These are phyloP conservation scores for Monosporascus sp. DNA, from an alignment of 2,329 filamentous ascomycete species.

Conservation along the genomic window DNA sequence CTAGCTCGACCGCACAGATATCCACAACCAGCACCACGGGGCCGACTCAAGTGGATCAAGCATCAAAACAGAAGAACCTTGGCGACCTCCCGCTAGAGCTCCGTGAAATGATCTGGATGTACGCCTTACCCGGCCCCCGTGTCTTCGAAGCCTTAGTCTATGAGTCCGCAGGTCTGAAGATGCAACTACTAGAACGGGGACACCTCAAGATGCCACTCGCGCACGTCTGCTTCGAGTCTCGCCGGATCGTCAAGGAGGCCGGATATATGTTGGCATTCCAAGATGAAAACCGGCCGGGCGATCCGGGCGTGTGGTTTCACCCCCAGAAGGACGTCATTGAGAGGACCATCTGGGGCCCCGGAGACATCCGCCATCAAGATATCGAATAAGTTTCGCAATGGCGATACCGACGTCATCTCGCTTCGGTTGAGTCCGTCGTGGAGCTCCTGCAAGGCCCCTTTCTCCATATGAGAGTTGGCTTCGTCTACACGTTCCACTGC, in stretches of 20 bases:
- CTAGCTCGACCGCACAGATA: too few species aligned
- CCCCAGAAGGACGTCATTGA: conserved; percentile 18
- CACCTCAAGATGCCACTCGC: conserved; percentile 18
- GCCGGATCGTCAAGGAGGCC: conserved; percentile 17
- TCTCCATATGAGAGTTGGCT: too few species aligned
- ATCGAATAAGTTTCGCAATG: not conserved
- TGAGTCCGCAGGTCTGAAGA: conserved; percentile 15
- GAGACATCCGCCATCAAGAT: conserved; percentile 9
- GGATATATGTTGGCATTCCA: conserved; percentile 21
- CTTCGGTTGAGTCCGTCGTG: too few species aligned
- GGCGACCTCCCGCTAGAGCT: conserved; percentile 19
- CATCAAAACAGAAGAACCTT: conserved; percentile 6
- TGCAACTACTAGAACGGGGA: conserved; percentile 17
- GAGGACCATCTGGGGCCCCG: conserved; percentile 20
- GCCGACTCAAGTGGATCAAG: not conserved
- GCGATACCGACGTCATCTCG: not conserved
- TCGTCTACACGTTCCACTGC: too few species aligned
- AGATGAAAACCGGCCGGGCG: conserved; percentile 18
- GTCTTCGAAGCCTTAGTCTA: conserved; percentile 19
- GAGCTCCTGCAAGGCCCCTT: too few species aligned
- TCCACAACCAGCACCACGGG: not conserved
- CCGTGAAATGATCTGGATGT: conserved; percentile 22
- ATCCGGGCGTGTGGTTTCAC: conserved; percentile 23
- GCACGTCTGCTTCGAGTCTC: conserved; percentile 22
- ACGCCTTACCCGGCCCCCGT: conserved; percentile 18